Conservation (phyloP, 495 filamentous ascomycete genomes). For the Opeltia flavorubescens region DNA sequence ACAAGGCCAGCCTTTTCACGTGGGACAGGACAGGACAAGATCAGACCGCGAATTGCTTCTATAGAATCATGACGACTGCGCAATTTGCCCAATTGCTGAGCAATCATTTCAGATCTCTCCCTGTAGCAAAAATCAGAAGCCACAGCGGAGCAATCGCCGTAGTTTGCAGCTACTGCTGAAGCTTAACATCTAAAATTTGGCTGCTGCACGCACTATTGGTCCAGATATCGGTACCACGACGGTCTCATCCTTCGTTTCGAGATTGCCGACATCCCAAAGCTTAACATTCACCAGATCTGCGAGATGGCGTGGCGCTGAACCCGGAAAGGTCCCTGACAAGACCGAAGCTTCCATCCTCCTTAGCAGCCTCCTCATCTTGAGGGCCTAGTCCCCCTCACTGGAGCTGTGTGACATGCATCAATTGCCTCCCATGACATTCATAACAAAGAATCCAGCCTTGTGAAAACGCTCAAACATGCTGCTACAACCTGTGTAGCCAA, state of each 20-base stretch:
- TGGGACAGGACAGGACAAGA: too few species aligned
- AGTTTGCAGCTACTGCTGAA: background rate
- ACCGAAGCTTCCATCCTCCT: background rate
- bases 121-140: too few species aligned
- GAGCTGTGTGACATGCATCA: too few species aligned
- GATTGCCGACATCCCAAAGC: background rate
- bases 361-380: too few species aligned
- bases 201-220: background rate
- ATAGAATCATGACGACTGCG: too few species aligned
- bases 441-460: slow-evolving; percentile 84
- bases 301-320: background rate
- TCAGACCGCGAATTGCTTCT: too few species aligned
- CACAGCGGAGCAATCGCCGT: background rate
- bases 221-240: background rate
- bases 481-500: slow-evolving; percentile 53
- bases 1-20: too few species aligned
- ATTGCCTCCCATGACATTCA: slow-evolving; percentile 26
- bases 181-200: background rate
- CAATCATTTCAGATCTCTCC: too few species aligned
- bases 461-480: slow-evolving; percentile 92
- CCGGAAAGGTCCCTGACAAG: background rate
- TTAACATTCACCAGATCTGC: background rate
- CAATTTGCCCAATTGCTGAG: too few species aligned
- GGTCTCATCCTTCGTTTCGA: too few species aligned
- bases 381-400: too few species aligned